Conservation (phyloP, 1,284 basidiomycete species). For the Cutaneotrichosporon dermatis region DNA sequence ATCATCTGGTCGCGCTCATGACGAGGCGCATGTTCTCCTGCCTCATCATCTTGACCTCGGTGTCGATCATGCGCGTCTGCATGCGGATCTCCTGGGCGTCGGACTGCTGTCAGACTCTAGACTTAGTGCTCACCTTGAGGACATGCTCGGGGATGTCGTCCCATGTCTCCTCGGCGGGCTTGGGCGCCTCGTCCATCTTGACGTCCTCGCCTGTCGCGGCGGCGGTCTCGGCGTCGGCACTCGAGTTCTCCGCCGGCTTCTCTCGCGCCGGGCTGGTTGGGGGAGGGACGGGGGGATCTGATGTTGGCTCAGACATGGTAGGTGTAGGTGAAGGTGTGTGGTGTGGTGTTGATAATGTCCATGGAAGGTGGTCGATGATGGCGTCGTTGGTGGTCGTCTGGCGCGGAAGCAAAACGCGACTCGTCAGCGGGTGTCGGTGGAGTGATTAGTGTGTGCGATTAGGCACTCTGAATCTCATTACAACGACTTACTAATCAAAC, state of each 20-base stretch:
- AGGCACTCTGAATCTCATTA: too few species aligned
- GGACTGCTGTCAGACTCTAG: conserved; percentile 17
- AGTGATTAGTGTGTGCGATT: too few species aligned
- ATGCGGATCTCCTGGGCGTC: conserved; percentile 58
- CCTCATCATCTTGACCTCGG: conserved; percentile 93
- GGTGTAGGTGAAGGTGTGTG: background rate
- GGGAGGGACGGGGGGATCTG: conserved; percentile 18
- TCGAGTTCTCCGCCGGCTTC: conserved; percentile 12
- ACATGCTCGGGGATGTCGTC: conserved; percentile 47
- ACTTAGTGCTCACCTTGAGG: conserved; percentile 37
- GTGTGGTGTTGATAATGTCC: background rate
- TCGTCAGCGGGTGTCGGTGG: conserved; percentile 13
- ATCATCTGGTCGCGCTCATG: conserved; percentile 96
- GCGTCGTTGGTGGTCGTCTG: background rate
- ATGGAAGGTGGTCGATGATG: background rate
- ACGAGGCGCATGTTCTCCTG: conserved; percentile 86
- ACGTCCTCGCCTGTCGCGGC: conserved; percentile 16
- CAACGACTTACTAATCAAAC: background rate
- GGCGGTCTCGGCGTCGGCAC: conserved; percentile 12
- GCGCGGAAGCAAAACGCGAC: conserved; percentile 19
- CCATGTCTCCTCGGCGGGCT: conserved; percentile 39
- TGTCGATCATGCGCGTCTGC: conserved; percentile 83
- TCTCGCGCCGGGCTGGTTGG: conserved; percentile 8
- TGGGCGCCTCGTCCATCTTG: conserved; percentile 19
- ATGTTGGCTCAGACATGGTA: conserved; percentile 20